These are phyloP conservation scores for Thelonectria discophora DNA, from an alignment of 2,329 filamentous ascomycete genomes.

Conservation along the genomic window DNA sequence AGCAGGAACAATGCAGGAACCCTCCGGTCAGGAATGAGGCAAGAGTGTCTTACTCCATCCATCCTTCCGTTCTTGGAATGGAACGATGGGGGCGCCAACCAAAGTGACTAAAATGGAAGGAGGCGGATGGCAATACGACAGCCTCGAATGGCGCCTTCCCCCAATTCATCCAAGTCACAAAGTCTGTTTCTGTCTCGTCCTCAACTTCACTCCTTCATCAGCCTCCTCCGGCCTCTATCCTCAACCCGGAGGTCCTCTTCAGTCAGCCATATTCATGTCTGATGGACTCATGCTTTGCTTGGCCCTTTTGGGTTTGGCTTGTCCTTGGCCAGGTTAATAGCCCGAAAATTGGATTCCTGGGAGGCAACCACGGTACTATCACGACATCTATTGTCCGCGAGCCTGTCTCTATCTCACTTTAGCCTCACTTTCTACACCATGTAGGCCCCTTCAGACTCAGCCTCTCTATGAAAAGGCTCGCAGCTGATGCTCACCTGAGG, in stretches of 20 bases:
- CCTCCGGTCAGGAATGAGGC: not conserved
- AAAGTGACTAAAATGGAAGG: not conserved
- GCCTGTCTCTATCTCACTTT: not conserved
- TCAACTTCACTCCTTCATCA: not conserved
- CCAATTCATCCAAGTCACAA: not conserved
- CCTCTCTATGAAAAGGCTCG: not conserved
- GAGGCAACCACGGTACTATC: not conserved
- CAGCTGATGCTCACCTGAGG: not conserved
- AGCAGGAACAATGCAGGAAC: not conserved
- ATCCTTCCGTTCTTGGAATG: not conserved
- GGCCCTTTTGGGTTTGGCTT: not conserved
- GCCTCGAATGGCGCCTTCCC: not conserved
- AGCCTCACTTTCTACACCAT: not conserved
- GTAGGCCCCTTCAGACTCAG: not conserved
- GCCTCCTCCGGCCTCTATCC: slow-evolving; percentile 5
- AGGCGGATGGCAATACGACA: not conserved
- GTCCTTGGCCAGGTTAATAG: not conserved
- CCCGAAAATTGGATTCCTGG: no score
- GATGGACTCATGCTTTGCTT: not conserved
- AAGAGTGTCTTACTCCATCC: not conserved
- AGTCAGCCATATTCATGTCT: no score
- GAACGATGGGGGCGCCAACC: not conserved
- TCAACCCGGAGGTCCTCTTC: not conserved
- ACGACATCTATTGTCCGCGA: not conserved
- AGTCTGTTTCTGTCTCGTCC: slow-evolving; percentile 1